Percentiles rank a stretch among this genome's conserved stretches.
Evolutionary conservation across 371 early-diverging fungal genomes (phyloP).

Genomic region (Mortierella sp.): DNA sequence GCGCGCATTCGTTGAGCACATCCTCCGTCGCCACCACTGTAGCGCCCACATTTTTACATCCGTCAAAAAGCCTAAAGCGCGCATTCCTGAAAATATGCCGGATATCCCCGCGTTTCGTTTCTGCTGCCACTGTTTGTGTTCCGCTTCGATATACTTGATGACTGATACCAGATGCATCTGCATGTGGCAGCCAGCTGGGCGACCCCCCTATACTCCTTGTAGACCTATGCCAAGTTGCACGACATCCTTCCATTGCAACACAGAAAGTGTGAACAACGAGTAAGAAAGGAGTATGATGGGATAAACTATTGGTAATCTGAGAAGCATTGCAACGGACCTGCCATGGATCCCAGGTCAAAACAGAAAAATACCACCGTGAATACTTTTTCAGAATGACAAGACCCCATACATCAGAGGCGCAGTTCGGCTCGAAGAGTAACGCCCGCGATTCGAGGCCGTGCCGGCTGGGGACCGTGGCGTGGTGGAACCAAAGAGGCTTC

Average conservation of each 20-base stretch:
- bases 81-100: not conserved
- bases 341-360: not conserved
- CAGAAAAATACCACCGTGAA: not conserved
- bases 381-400: too few relatives aligned
- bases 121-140: not conserved
- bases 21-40: not conserved
- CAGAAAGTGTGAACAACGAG: not conserved
- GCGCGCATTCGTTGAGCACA: not conserved
- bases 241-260: not conserved
- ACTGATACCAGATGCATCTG: not conserved
- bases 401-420: too few relatives aligned
- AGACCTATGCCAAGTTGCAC: not conserved
- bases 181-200: not conserved
- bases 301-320: constrained; percentile 27
- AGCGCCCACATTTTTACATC: constrained; percentile 1
- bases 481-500: too few relatives aligned
- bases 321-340: not conserved
- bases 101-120: not conserved
- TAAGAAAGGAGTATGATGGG: not conserved
- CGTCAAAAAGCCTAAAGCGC: not conserved
- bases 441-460: too few relatives aligned
- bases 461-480: too few relatives aligned
- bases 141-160: not conserved
- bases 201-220: too few relatives aligned
- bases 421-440: too few relatives aligned